A percentile compares a stretch with the other conserved stretches of the same genome.
Evolutionary conservation across 495 filamentous ascomycete genomes (phyloP).

Genomic region (Penicillium waksmanii): DNA sequence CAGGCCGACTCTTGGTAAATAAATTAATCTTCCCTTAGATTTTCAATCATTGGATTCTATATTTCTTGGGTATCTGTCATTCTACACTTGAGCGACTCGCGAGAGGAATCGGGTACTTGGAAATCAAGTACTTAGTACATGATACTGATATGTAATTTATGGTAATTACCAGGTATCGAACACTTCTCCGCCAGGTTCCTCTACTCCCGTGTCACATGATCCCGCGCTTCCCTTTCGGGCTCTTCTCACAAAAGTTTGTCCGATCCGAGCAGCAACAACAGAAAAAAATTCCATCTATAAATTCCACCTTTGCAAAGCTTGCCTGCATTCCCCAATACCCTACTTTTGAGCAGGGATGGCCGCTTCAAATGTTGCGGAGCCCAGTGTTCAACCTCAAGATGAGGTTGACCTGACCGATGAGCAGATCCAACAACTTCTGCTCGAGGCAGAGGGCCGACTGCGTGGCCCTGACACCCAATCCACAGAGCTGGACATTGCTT

Average conservation of each 20-base stretch:
- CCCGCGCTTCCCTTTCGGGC: background rate
- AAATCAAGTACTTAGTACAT: too few relatives aligned
- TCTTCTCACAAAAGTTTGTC: constrained; percentile 28
- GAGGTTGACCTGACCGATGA: constrained; percentile 49
- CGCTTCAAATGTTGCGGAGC: constrained; percentile 13
- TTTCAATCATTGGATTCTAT: too few relatives aligned
- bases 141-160: too few relatives aligned
- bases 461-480: constrained; percentile 29
- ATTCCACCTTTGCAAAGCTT: constrained; percentile 12
- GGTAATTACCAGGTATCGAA: too few relatives aligned
- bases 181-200: background rate
- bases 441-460: constrained; percentile 65
- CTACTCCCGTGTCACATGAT: constrained; percentile 23
- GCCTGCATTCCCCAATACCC: constrained; percentile 17
- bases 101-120: too few relatives aligned
- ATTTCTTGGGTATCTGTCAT: too few relatives aligned
- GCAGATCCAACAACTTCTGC: constrained; percentile 64
- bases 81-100: too few relatives aligned
- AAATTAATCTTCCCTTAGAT: background rate
- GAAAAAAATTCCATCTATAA: constrained; percentile 31
- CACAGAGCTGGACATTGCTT: constrained; percentile 14
- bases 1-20: too few relatives aligned
- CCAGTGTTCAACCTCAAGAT: constrained; percentile 19
- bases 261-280: constrained; percentile 28
- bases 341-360: constrained; percentile 27